These are phyloP conservation scores for Imleria badia DNA, from an alignment of 768 basidiomycete species.

Conservation along the genomic window DNA sequence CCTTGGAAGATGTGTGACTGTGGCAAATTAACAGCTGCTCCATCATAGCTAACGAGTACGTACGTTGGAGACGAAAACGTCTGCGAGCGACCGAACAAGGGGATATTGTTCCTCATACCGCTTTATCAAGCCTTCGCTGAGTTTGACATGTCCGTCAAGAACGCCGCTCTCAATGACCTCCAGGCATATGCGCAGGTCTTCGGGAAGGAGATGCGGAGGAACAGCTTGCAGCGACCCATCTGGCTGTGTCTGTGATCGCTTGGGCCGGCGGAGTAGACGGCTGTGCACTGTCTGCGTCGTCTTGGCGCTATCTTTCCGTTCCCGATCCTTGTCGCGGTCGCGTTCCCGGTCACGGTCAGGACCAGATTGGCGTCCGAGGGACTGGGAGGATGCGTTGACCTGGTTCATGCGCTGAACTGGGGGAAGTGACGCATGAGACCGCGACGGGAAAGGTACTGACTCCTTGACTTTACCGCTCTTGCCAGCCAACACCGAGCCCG, in stretches of 20 bases:
- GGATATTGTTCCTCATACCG: slow-evolving; percentile 96
- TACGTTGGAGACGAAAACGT: slow-evolving; percentile 94
- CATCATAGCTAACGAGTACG: slow-evolving; percentile 33
- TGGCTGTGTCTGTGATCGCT: slow-evolving; percentile 58
- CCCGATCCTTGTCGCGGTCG: slow-evolving; percentile 42
- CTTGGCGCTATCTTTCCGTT: slow-evolving; percentile 46
- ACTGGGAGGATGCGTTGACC: slow-evolving; percentile 65
- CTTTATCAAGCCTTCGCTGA: slow-evolving; percentile 82
- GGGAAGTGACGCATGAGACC: slow-evolving; percentile 77
- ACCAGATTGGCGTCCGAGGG: slow-evolving; percentile 69
- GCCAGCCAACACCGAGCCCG: slow-evolving; percentile 41
- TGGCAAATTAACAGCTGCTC: slow-evolving; percentile 20
- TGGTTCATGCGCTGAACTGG: slow-evolving; percentile 54
- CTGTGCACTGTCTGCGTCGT: slow-evolving; percentile 32
- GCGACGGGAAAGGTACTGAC: slow-evolving; percentile 72
- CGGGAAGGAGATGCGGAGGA: slow-evolving; percentile 79
- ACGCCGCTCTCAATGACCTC: slow-evolving; percentile 87
- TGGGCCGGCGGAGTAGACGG: slow-evolving; percentile 66
- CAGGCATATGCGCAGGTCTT: slow-evolving; percentile 81
- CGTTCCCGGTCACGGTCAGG: slow-evolving; percentile 42
- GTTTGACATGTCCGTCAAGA: slow-evolving; percentile 82
- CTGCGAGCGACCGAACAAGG: slow-evolving; percentile 86
- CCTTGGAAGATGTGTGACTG: slow-evolving; percentile 93
- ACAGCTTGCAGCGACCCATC: slow-evolving; percentile 50
- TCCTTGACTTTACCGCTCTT: slow-evolving; percentile 41